A percentile compares a stretch with the other conserved stretches of the same genome.
Evolutionary conservation across 1,284 basidiomycete genomes (phyloP).

Genomic region (Ustilago nuda): DNA sequence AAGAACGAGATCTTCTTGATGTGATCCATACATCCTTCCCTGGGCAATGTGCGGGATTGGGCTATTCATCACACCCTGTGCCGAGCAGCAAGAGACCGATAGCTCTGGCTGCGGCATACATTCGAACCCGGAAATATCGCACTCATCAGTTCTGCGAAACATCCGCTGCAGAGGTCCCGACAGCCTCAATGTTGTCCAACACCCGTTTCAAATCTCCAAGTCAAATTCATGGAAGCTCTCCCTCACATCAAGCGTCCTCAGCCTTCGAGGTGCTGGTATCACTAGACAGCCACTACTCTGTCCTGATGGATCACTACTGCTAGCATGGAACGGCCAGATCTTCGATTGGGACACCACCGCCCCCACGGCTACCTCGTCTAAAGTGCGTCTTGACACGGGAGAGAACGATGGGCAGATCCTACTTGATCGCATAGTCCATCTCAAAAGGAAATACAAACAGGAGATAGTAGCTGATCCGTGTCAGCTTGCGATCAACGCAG

Average conservation of each 20-base stretch:
- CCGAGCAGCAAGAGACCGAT: background rate
- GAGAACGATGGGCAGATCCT: conserved; percentile 56
- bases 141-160: conserved; percentile 32
- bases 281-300: conserved; percentile 51
- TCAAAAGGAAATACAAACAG: background rate
- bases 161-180: conserved; percentile 29
- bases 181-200: conserved; percentile 7
- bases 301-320: conserved; percentile 21
- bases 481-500: conserved; percentile 3
- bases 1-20: background rate
- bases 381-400: conserved; percentile 17
- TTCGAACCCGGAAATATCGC: too few species aligned
- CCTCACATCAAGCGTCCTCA: conserved; percentile 52
- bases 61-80: conserved; percentile 18
- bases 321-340: conserved; percentile 67
- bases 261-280: conserved; percentile 54
- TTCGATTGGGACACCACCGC: conserved; percentile 41
- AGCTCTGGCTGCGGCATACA: conserved; percentile 1
- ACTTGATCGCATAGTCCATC: conserved; percentile 32
- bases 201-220: conserved; percentile 13
- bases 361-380: conserved; percentile 13
- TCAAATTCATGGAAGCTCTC: conserved; percentile 19
- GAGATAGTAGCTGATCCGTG: background rate
- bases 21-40: background rate
- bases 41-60: conserved; percentile 40